A percentile compares a stretch with the other conserved stretches of the same genome.
Conservation (phyloP, 306 rosid species). For the Dicorynia guianensis region DNA sequence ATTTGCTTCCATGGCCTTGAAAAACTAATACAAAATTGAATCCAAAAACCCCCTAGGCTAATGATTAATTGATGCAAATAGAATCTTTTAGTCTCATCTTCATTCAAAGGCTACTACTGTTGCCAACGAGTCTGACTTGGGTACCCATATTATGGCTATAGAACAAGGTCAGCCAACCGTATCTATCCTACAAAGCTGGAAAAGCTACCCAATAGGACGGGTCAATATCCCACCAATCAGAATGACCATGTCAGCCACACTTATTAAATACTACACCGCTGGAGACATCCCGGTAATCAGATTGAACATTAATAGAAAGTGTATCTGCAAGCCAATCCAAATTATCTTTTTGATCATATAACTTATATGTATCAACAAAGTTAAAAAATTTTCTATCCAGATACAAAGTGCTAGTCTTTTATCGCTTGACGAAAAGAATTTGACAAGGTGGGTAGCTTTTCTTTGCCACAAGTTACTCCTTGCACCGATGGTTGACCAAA, state of each 20-base stretch:
- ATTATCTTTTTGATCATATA: too few relatives aligned
- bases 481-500: constrained; percentile 8
- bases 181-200: not conserved
- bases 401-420: too few relatives aligned
- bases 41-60: not conserved
- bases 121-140: too few relatives aligned
- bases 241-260: not conserved
- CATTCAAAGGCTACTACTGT: too few relatives aligned
- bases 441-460: not conserved
- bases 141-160: too few relatives aligned
- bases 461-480: not conserved
- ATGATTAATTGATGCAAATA: not conserved
- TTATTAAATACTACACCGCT: too few relatives aligned
- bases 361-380: too few relatives aligned
- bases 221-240: constrained; percentile 17
- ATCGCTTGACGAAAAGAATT: not conserved
- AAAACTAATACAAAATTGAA: too few relatives aligned
- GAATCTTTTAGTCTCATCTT: not conserved
- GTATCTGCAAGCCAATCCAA: not conserved
- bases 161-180: too few relatives aligned
- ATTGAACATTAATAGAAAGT: not conserved
- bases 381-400: too few relatives aligned
- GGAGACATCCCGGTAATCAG: not conserved
- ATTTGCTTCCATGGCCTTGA: not conserved
- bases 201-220: not conserved